Evolutionary conservation across 192 early-diverging fungal genomes (phyloP), one percentile per base, ranked within the genome.

Genomic region (Coemansia sp.): DNA sequence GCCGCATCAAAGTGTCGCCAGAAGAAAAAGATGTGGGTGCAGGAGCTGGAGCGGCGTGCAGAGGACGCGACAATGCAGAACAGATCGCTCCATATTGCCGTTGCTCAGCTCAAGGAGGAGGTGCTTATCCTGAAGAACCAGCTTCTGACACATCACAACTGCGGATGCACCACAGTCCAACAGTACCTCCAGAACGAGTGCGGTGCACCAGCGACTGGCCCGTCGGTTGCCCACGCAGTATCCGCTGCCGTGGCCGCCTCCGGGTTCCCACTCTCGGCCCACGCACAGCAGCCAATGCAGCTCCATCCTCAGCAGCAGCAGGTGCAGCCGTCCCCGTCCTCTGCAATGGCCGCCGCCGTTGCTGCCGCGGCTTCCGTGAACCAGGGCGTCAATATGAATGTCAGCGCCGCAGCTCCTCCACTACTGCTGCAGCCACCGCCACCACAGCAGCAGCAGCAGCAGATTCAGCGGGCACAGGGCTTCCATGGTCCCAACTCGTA

Each of bases 1-100:
- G 95, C 95, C 44, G 95, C 95, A 0, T 80, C 93, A 15, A 95
- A 97, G 84, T 97, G 95, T 69, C 87, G 95, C 23, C 93, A 93
- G 67, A 90, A 93, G 61, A 97, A 97, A 77, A 97, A 97, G 81
- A 86, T 92, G 72, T 95, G 93, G 93, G 84, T 97, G 26, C 81
- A 87, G 61, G 87, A 91, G 66, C 87, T 97, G 61, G 92, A 97
- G 69, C 66, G 66, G 9, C 86, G 86, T n/a, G 86, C 88, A 9
- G 88, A 89, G 23, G 69, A 74, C 52, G 77, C 65, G 42, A 77
- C 84, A 0, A 72, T 71, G 63, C 76, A 84, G 70, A 85, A 85
- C 65, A 64, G 78, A 44, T 64, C 74, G 19, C 71, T 85, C 37
- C 69, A 75, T 23, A 72, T 73, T 61, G 72, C 74, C 4, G 69